Conservation (phyloP, 495 filamentous ascomycete genomes). For the Aspergillus asperescens region DNA sequence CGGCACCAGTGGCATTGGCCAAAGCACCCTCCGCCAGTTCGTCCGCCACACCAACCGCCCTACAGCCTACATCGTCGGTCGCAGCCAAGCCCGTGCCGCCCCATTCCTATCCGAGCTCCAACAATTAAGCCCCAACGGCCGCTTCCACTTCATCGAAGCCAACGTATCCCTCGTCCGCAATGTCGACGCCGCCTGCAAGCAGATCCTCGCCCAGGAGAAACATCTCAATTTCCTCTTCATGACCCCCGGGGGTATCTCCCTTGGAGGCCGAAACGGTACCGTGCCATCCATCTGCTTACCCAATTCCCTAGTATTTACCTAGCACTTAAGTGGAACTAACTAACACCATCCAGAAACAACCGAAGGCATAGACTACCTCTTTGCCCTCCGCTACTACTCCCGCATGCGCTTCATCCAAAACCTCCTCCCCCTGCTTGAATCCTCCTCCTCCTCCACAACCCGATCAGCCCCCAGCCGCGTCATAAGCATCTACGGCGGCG, state of each 20-base stretch:
- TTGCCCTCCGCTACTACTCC: not conserved
- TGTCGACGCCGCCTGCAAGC: not conserved
- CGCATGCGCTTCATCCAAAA: conserved; percentile 2
- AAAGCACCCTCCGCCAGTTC: not conserved
- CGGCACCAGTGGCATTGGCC: conserved; percentile 4
- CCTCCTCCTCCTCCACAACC: conserved; percentile 11
- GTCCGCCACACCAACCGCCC: not conserved
- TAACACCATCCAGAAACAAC: not conserved
- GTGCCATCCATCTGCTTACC: too few species aligned
- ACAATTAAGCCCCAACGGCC: not conserved
- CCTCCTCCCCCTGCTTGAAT: conserved; percentile 2
- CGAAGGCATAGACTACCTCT: not conserved
- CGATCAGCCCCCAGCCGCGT: not conserved
- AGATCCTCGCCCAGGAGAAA: not conserved
- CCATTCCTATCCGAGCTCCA: not conserved
- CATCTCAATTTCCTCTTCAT: not conserved
- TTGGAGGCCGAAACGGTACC: not conserved
- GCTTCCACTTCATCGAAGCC: not conserved
- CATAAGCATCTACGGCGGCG: not conserved
- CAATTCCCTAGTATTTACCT: too few species aligned
- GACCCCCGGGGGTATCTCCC: not conserved
- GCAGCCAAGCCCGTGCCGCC: not conserved
- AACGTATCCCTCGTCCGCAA: not conserved
- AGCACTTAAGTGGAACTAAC: too few species aligned
- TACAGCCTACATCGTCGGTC: not conserved